A percentile compares a stretch with the other conserved stretches of the same genome.
phyloP scores from a whole-genome alignment of 176 grass and related monocot species.

The Sorghum bicolor region Sorghum_bicolor_NCBIv3 NC_012870.2:12324501-12325000 shows the following conservation, averaged over 20 bases:
- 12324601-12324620: constrained; percentile 84
- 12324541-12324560: constrained; percentile 60
- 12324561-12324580: constrained; percentile 69
- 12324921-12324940: constrained; percentile 93
- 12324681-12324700: constrained; percentile 61
- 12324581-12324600: constrained; percentile 76
- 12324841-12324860: constrained; percentile 34
- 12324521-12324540: constrained; percentile 88
- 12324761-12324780: constrained; percentile 46
- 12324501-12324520: constrained; percentile 79
- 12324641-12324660: constrained; percentile 75
- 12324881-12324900: constrained; percentile 92
- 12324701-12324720: constrained; percentile 39
- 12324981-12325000: constrained; percentile 41
- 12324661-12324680: constrained; percentile 95
- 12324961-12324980: constrained; percentile 80
- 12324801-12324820: constrained; percentile 71
- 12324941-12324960: constrained; percentile 84
- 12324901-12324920: constrained; percentile 67
- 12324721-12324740: constrained; percentile 75
- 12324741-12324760: constrained; percentile 44
- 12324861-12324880: constrained; percentile 98
- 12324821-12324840: constrained; percentile 31
- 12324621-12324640: constrained; percentile 45
- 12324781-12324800: constrained; percentile 70